Percentiles rank a stretch among this genome's conserved stretches.
Conservation (phyloP, 2,329 filamentous ascomycete species). For the Pochonia chlamydosporia region DNA sequence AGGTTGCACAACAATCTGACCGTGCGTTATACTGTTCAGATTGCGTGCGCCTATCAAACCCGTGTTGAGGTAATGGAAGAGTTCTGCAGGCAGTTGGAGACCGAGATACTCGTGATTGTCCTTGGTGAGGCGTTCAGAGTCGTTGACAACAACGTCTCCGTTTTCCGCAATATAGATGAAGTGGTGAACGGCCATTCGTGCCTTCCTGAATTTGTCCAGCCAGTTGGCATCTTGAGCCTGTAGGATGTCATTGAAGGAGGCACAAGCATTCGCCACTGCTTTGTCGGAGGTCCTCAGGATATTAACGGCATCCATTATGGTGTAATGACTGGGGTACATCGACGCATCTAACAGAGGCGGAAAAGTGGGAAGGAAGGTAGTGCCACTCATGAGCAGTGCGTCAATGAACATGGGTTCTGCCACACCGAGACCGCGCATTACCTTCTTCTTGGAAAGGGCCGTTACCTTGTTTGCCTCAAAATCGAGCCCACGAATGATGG, state of each 20-base stretch:
- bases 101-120: slow-evolving; percentile 89
- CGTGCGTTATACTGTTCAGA: slow-evolving; percentile 75
- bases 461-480: slow-evolving; percentile 62
- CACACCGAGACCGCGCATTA: slow-evolving; percentile 63
- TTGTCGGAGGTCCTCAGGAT: slow-evolving; percentile 65
- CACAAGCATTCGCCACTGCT: slow-evolving; percentile 66
- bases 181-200: slow-evolving; percentile 79
- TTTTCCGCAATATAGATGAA: slow-evolving; percentile 73
- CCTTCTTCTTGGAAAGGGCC: slow-evolving; percentile 58
- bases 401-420: slow-evolving; percentile 73
- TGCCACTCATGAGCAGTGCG: slow-evolving; percentile 76
- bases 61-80: slow-evolving; percentile 83
- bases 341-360: slow-evolving; percentile 63
- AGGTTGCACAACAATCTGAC: slow-evolving; percentile 72
- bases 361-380: slow-evolving; percentile 71
- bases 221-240: slow-evolving; percentile 68
- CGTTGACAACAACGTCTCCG: slow-evolving; percentile 72
- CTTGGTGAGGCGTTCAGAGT: slow-evolving; percentile 66
- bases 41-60: slow-evolving; percentile 76
- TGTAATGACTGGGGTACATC: slow-evolving; percentile 51
- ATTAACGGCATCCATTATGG: slow-evolving; percentile 71
- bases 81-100: slow-evolving; percentile 81
- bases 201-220: slow-evolving; percentile 80
- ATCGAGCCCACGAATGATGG: slow-evolving; percentile 62
- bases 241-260: slow-evolving; percentile 73